Base-by-base conservation (phyloP, 1,284 basidiomycete genomes). In the Rhodotorula sp. region DNA sequence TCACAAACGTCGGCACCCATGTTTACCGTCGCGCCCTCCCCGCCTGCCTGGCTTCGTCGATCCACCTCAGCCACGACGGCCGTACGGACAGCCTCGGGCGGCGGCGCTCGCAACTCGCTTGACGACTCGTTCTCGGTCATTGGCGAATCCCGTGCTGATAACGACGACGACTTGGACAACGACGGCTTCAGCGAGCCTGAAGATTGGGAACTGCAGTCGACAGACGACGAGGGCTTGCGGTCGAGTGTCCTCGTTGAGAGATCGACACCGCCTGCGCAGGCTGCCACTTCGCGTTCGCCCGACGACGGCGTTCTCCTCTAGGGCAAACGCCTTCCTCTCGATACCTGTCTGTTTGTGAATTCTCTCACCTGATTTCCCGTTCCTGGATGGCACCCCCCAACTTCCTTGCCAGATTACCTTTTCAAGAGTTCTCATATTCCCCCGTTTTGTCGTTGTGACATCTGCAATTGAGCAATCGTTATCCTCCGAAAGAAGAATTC, bases 11-110 rank as follows among this genome's bases (percentile, higher is more conserved):
- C 77, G 2, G 76, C 79, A 56, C 77, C 79, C 23, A 80, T 82
- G 64, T 81, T 82, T 59, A 71, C 76, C 31, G 74, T 82, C 60
- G 79, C 79, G 3, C 59, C 71, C 19, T 52, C 66, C 6, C 77
- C 76, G 14, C 72, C 75, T 0, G 64, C 71, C 4, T 78, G 74
- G 75, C 75, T 70, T 68, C 34, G 63, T 31, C 66, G 70, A 15
- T 56, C 66, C 59, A 79, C 81, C 58, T 72, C 77, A 23, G 69
- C 81, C 49, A 78, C 60, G 2, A 47, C 48, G 4, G 47, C 78
- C 12, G 64, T 61, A 8, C 48, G 64, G 1, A 64, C 66, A 1
- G 49, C 72, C 8, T 56, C 68, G 5, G 66, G 57, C 49, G 56
- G 38, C 43, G 56, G 38, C 49, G 38, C 38, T 12, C 7, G 34